Base-by-base conservation (phyloP, 108 stramenopile species). In the Nitzschia sp. region DNA sequence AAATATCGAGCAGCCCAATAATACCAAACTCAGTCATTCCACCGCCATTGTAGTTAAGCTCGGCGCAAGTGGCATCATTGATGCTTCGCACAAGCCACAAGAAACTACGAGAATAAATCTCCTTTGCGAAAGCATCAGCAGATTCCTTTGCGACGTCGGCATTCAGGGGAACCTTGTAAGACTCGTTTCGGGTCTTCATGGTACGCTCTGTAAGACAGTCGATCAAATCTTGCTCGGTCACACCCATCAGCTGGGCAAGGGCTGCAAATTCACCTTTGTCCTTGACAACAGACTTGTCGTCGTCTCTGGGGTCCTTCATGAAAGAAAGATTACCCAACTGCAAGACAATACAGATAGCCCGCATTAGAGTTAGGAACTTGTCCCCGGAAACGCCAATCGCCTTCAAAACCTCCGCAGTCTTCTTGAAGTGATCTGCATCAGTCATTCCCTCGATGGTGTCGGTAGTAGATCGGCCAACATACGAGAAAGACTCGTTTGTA, bases 1-100 rank as follows among this genome's bases (percentile, higher is more conserved):
- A 98, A 68, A 99, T 98, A 74, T 98, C 97, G 16, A 99, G 80
- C 22, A 99, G 75, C 46, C 97, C 98, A 67, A 98, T 96, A 61
- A 83, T 84, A 53, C 80, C 87, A 41, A 77, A 82, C 16, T 56
- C 57, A 38, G 66, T 66, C 68, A 54, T 67, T 27, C 52, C 46
- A 38, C 60, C 81, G 45, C 76, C 76, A 38, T 63, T 60, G 31
- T 82, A 87, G 44, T 81, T 82, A 31, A 52, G 66, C 59, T 82
- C 77, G 19, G 85, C 76, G 54, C 85, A 72, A 56, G 89, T 92
- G 44, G 83, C 83, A 64, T 83, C 86, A 70, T 97, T 97, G 64
- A 97, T 89, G 45, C 68, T 62, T n/a, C 78, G 71, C 16, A 97
- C 95, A 22, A 97, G 78, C 86, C 91, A 93, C 67, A 85, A 76